Evolutionary conservation across 176 grass and related monocot species (phyloP).

Genomic region (Avena atlantica): DNA sequence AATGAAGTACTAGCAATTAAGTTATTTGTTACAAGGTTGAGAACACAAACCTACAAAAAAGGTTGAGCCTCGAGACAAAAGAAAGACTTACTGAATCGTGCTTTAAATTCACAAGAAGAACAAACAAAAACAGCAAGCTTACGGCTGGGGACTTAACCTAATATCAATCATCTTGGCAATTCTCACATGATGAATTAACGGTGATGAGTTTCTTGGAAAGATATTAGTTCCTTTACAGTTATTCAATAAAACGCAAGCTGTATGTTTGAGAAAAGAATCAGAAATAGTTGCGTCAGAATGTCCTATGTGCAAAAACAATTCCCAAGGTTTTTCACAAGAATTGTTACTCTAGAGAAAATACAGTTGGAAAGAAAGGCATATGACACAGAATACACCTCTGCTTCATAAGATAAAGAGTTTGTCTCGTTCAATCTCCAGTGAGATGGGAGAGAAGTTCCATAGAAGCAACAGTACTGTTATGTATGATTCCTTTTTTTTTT

Average conservation of each 20-base stretch:
- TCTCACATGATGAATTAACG: background rate
- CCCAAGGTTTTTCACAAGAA: background rate
- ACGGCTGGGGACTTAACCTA: background rate
- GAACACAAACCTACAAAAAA: background rate
- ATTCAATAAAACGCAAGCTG: background rate
- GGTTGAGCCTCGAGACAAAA: background rate
- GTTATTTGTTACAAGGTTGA: background rate
- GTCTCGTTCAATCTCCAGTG: background rate
- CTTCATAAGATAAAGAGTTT: background rate
- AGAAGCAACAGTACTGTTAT: background rate
- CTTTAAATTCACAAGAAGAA: background rate
- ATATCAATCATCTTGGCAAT: background rate
- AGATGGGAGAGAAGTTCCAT: background rate
- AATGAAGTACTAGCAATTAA: background rate
- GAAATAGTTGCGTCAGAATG: background rate
- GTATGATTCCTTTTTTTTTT: background rate
- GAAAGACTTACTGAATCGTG: background rate
- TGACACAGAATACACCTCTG: background rate
- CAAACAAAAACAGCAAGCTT: background rate
- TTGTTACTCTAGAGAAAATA: constrained; percentile 4
- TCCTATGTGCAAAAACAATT: background rate
- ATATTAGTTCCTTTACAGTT: constrained; percentile 13
- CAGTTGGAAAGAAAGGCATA: background rate
- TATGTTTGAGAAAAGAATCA: background rate
- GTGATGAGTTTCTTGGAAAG: background rate